These are phyloP conservation scores for Aspergillus sclerotioniger DNA, from an alignment of 495 filamentous ascomycete species.

Conservation along the genomic window DNA sequence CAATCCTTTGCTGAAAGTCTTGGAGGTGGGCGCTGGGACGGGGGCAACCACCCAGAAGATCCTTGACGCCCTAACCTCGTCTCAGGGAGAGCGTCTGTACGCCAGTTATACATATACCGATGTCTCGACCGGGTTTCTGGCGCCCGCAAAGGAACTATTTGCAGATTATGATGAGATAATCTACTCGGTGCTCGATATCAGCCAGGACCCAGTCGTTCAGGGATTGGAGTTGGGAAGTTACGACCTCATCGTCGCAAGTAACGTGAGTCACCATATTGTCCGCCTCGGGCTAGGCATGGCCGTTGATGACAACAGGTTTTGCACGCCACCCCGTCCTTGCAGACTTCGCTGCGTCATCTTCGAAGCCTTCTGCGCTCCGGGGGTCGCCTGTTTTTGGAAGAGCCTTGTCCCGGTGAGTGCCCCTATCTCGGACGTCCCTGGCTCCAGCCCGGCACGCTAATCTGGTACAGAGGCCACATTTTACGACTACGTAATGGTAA, in stretches of 20 bases:
- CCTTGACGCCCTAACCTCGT: constrained; percentile 26
- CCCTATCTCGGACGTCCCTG: background rate
- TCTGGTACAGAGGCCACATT: background rate
- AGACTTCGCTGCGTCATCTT: constrained; percentile 39
- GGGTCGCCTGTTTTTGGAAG: constrained; percentile 28
- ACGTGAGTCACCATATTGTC: constrained; percentile 25
- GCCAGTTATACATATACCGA: constrained; percentile 39
- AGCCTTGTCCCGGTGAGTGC: constrained; percentile 11
- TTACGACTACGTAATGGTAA: background rate
- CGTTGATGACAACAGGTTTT: constrained; percentile 16
- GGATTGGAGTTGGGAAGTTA: constrained; percentile 45
- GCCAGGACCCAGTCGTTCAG: constrained; percentile 44
- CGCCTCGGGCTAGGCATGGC: background rate
- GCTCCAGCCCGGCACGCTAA: background rate
- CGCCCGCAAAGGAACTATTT: constrained; percentile 44
- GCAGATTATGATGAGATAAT: constrained; percentile 36
- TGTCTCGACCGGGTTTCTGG: constrained; percentile 50
- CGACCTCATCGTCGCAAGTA: constrained; percentile 52
- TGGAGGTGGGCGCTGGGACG: constrained; percentile 50
- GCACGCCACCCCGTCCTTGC: constrained; percentile 45
- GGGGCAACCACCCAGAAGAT: constrained; percentile 30
- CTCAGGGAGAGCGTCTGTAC: constrained; percentile 7
- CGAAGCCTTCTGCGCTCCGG: constrained; percentile 26
- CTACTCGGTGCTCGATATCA: constrained; percentile 48
- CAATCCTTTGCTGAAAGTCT: constrained; percentile 38